Evolutionary conservation across 164 flowering plant species (phyloP).

Genomic region (Vitis riparia): DNA sequence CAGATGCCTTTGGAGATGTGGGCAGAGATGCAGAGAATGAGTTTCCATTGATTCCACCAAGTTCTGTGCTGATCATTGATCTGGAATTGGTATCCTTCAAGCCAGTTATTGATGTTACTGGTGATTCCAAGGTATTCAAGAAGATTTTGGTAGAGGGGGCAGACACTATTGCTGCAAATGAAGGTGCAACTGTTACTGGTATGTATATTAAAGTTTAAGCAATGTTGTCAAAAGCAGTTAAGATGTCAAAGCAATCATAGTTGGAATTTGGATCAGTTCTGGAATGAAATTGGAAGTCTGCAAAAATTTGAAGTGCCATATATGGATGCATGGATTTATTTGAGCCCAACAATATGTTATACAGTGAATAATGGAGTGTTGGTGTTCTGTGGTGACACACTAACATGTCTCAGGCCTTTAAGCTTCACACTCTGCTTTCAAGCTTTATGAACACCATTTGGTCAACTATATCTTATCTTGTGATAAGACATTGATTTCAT

Average conservation of each 20-base stretch:
- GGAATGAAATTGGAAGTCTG: too few relatives aligned
- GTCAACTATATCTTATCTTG: background rate
- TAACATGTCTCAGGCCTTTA: background rate
- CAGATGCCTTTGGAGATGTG: conserved; percentile 64
- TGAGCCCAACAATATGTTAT: background rate
- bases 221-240: background rate
- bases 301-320: too few relatives aligned
- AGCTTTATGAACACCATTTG: background rate
- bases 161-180: conserved; percentile 44
- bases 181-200: conserved; percentile 61
- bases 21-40: conserved; percentile 29
- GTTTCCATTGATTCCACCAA: conserved; percentile 36
- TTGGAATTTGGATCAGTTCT: too few relatives aligned
- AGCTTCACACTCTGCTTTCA: background rate
- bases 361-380: background rate
- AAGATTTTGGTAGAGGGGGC: conserved; percentile 71
- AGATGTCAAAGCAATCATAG: too few relatives aligned
- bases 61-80: conserved; percentile 40
- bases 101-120: conserved; percentile 54
- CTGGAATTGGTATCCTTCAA: conserved; percentile 54
- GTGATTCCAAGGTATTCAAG: conserved; percentile 55
- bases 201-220: conserved; percentile 16
- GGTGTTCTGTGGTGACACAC: background rate
- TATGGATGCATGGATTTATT: too few relatives aligned
- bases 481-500: background rate